Base-by-base conservation (phyloP, 2,329 filamentous ascomycete species). In the Ceratocystis cubensis region DNA sequence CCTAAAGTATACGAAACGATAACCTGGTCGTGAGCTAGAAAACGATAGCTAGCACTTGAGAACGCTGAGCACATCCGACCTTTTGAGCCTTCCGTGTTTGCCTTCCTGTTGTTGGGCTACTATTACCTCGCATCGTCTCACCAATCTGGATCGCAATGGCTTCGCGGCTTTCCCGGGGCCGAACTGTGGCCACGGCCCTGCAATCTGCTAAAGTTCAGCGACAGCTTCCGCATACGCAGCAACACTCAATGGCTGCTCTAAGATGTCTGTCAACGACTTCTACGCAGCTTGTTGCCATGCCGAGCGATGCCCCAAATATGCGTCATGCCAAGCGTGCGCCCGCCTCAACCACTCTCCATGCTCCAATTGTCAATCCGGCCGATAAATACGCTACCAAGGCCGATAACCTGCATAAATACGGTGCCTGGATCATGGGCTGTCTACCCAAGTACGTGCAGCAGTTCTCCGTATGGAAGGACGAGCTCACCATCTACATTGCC, bases 381-480 rank as follows among this genome's bases (percentile, higher is more conserved):
- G 94, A 97, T 82, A 96, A 94, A 78, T 95, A 91, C 78, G 82
- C 88, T 75, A 87, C 89, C 75, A 94, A 93, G 80, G 85, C 89
- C 71, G 89, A 96, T 71, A 84, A 87, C 74, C 81, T 97, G 75
- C 94, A 99, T 82, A 88, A 86, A 73, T 99, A 99, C 75, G 94
- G 94, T 73, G 86, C 95, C 74, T 99, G 96, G 84, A 80, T 99
- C 73, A 93, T 99, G 85, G 92, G 91, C 71, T 96, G 90, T 77
- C 79, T 99, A 74, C 95, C 94, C 73, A 97, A 96, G 82, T 96
- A 96, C 78, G 85, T 99, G 73, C 95, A 99, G 80, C 94, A 99
- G 79, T 97, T 97, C 80, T 96, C 92, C 13, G 93, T 99, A 66
- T 99, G 94, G 94, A 99, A 99, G 80, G 94, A 99, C 75, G 94